Percentiles rank a stretch among this genome's conserved stretches.
phyloP scores from a whole-genome alignment of 441 rosid species.

The Capsella rubella region DNA sequence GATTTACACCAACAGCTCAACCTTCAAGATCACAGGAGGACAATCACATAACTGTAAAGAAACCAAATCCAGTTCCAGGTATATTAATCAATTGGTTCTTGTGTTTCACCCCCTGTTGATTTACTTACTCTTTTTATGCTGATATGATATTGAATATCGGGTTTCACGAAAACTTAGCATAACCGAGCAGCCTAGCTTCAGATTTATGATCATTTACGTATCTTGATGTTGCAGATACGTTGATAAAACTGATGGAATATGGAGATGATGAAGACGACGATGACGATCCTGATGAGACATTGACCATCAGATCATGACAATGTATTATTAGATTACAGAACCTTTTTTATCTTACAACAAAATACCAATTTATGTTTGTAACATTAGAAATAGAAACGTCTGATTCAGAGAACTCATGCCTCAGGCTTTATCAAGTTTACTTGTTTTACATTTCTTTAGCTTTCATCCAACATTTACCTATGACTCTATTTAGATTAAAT shows the following conservation, averaged over 20 bases:
- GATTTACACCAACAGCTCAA: conserved; percentile 49
- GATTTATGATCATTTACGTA: not conserved
- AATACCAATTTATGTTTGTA: conserved; percentile 25
- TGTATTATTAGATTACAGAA: not conserved
- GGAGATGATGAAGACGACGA: conserved; percentile 94
- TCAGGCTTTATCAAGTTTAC: not conserved
- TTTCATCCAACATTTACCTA: not conserved
- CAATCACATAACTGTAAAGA: conserved; percentile 38
- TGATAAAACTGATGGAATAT: conserved; percentile 87
- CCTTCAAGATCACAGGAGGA: conserved; percentile 43
- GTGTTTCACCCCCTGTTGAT: no score
- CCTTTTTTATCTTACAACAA: not conserved
- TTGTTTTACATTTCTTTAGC: conserved; percentile 1
- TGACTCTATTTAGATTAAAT: not conserved
- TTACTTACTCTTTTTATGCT: not conserved
- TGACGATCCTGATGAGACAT: conserved; percentile 62
- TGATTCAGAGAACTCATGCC: not conserved
- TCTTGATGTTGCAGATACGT: conserved; percentile 67
- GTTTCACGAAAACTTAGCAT: conserved; percentile 9
- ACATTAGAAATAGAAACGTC: conserved; percentile 6
- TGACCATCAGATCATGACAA: conserved; percentile 2
- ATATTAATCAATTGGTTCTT: not conserved
- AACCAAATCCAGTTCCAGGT: conserved; percentile 65
- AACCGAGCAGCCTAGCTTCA: not conserved
- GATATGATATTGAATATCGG: not conserved